Evolutionary conservation across 495 filamentous ascomycete genomes (phyloP).

Genomic region (Mytilinidion resinicola): DNA sequence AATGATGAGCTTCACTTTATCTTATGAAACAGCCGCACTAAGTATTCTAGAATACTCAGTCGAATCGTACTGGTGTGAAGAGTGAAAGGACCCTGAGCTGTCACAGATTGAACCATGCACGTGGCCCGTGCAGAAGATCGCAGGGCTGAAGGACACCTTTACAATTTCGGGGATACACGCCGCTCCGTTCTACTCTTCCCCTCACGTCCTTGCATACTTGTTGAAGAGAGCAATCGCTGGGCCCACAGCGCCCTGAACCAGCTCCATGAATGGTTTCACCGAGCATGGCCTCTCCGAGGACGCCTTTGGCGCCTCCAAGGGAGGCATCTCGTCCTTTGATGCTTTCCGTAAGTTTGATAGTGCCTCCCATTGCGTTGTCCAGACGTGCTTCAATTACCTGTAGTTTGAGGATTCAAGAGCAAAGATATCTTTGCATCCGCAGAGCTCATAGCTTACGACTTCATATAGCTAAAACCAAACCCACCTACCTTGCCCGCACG

Average conservation of each 20-base stretch:
- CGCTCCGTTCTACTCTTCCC: not conserved
- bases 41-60: too few relatives aligned
- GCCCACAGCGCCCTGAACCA: conserved; percentile 8
- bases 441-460: not conserved
- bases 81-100: not conserved
- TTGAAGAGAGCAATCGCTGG: not conserved
- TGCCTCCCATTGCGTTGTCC: not conserved
- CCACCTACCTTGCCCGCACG: conserved; percentile 78
- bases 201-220: not conserved
- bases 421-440: not conserved
- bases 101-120: not conserved
- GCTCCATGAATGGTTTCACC: conserved; percentile 62
- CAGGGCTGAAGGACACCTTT: conserved; percentile 3
- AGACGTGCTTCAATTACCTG: not conserved
- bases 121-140: not conserved
- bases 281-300: conserved; percentile 67
- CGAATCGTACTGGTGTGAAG: too few relatives aligned
- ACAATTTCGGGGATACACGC: not conserved
- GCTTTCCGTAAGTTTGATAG: conserved; percentile 72
- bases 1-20: not conserved
- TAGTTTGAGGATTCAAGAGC: not conserved
- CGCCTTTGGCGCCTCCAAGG: conserved; percentile 66
- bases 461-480: conserved; percentile 79
- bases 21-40: too few relatives aligned
- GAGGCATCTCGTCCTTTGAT: conserved; percentile 79